These are phyloP conservation scores for Dicorynia guianensis DNA, from an alignment of 306 rosid species.

Conservation along the genomic window DNA sequence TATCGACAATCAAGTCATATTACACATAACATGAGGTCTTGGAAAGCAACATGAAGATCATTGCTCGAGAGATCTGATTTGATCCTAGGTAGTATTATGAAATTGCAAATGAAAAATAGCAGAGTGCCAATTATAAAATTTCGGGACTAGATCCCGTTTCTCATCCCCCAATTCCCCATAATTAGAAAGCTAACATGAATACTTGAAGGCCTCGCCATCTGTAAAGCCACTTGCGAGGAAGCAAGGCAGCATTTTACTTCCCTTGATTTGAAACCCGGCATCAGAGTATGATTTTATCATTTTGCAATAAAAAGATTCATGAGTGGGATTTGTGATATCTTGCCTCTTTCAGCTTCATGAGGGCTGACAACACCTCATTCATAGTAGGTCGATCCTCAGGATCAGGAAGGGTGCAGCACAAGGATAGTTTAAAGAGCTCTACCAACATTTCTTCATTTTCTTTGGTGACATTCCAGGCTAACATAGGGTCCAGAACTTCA, in stretches of 20 bases:
- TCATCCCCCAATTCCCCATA: neutral
- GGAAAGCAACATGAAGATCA: neutral
- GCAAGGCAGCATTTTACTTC: slow-evolving; percentile 1
- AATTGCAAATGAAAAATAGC: neutral
- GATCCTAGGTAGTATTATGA: neutral
- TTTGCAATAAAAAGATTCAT: slow-evolving; percentile 14
- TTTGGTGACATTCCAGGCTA: slow-evolving; percentile 45
- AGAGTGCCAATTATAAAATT: neutral
- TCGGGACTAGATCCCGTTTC: neutral
- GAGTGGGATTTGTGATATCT: neutral
- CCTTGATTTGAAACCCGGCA: slow-evolving; percentile 6
- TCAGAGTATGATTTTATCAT: slow-evolving; percentile 16
- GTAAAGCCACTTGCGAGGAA: slow-evolving; percentile 8
- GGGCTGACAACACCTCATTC: slow-evolving; percentile 60
- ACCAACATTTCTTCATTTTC: slow-evolving; percentile 44
- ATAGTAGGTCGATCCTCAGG: slow-evolving; percentile 74
- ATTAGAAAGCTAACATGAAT: slow-evolving; percentile 26
- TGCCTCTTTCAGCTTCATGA: slow-evolving; percentile 54
- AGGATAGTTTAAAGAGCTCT: slow-evolving; percentile 68
- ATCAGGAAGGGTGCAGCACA: slow-evolving; percentile 62
- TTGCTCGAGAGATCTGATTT: neutral
- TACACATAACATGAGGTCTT: neutral
- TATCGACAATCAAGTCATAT: slow-evolving; percentile 1
- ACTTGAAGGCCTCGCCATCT: slow-evolving; percentile 11
- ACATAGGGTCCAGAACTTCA: slow-evolving; percentile 63